phyloP scores from a whole-genome alignment of 768 basidiomycete species.

The Symmetrospora coprosmae region DNA sequence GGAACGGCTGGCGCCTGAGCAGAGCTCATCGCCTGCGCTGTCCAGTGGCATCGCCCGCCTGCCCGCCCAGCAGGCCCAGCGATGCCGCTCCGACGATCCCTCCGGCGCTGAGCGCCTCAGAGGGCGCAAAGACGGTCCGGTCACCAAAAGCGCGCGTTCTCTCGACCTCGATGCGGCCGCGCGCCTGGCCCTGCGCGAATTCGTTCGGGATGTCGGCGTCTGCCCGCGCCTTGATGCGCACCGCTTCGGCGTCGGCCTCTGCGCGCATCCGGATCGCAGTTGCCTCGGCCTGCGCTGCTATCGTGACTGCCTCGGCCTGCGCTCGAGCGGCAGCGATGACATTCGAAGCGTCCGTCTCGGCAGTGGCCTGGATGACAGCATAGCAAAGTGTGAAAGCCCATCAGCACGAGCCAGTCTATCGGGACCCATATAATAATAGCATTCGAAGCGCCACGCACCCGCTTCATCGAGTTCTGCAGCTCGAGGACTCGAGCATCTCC shows the following conservation, averaged over 20 bases:
- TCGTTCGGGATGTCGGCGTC: slow-evolving; percentile 45
- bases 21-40: too few species aligned
- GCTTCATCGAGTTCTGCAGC: slow-evolving; percentile 19
- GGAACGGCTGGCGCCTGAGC: too few species aligned
- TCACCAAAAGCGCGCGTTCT: slow-evolving; percentile 19
- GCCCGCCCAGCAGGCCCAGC: neutral
- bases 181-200: slow-evolving; percentile 10
- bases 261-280: slow-evolving; percentile 59
- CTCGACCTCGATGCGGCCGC: slow-evolving; percentile 17
- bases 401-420: neutral
- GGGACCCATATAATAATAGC: too few species aligned
- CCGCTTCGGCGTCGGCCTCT: slow-evolving; percentile 47
- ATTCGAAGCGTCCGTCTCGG: slow-evolving; percentile 19
- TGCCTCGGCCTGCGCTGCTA: slow-evolving; percentile 14
- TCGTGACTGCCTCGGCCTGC: slow-evolving; percentile 1
- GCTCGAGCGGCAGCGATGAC: slow-evolving; percentile 19
- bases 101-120: slow-evolving; percentile 14
- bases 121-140: slow-evolving; percentile 20
- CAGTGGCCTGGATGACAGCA: slow-evolving; percentile 1
- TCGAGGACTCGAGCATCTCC: slow-evolving; percentile 33
- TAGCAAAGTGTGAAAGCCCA: neutral
- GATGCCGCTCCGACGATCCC: neutral
- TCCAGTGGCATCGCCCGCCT: neutral
- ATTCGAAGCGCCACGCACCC: neutral
- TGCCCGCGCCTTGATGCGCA: slow-evolving; percentile 55